A percentile compares a stretch with the other conserved stretches of the same genome.
These are phyloP conservation scores for Paecilomyces sp. DNA, from an alignment of 2,329 filamentous ascomycete genomes.

Conservation along the genomic window DNA sequence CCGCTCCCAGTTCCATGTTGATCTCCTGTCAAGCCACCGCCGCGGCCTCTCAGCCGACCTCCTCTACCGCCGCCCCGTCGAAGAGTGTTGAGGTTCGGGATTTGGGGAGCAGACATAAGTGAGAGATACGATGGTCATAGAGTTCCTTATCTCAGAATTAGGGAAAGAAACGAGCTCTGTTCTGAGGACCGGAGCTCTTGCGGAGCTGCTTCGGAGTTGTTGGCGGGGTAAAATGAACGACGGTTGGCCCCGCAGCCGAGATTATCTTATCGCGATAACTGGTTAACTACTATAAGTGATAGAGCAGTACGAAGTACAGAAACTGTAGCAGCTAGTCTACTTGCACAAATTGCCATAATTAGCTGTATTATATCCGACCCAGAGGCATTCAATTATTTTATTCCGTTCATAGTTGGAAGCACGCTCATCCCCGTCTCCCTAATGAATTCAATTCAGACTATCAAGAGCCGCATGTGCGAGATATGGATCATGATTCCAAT, in stretches of 20 bases:
- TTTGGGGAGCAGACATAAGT: conserved; percentile 63
- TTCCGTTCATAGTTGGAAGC: too few relatives aligned
- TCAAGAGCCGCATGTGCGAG: too few relatives aligned
- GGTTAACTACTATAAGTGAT: too few relatives aligned
- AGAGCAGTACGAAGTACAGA: background rate
- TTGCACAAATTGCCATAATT: too few relatives aligned
- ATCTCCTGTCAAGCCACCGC: conserved; percentile 9
- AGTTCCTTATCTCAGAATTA: conserved; percentile 3
- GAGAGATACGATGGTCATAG: background rate
- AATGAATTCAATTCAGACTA: too few relatives aligned
- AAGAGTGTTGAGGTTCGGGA: conserved; percentile 69
- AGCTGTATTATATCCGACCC: too few relatives aligned
- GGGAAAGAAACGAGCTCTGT: conserved; percentile 10
- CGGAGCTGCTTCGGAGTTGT: conserved; percentile 2
- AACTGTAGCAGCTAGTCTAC: background rate
- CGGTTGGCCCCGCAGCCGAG: background rate
- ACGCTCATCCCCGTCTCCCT: too few relatives aligned
- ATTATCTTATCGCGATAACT: background rate
- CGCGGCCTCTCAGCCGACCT: conserved; percentile 41
- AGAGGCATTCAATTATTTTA: too few relatives aligned
- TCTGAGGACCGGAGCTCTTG: conserved; percentile 9
- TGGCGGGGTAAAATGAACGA: background rate
- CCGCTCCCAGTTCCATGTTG: conserved; percentile 18
- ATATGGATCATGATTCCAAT: too few relatives aligned
- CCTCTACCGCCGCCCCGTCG: conserved; percentile 44